These are phyloP conservation scores for Tricholoma bakamatsutake DNA, from an alignment of 768 basidiomycete species.

Conservation along the genomic window DNA sequence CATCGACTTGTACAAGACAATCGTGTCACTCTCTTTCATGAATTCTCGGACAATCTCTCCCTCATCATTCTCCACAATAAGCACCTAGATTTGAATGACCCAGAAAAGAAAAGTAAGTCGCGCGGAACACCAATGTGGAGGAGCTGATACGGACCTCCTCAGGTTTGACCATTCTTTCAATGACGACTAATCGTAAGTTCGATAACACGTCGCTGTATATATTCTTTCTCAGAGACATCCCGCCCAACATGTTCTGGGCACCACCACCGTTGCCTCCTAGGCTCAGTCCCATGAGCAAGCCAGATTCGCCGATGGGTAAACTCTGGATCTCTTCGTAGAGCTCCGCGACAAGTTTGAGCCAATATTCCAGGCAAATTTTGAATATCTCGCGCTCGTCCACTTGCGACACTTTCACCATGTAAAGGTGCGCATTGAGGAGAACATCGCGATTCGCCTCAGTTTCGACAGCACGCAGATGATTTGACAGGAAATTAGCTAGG, in stretches of 20 bases:
- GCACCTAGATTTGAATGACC: constrained; percentile 48
- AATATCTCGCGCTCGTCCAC: constrained; percentile 99
- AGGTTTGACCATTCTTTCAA: constrained; percentile 99
- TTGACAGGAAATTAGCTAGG: constrained; percentile 92
- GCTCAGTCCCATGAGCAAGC: constrained; percentile 85
- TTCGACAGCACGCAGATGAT: constrained; percentile 92
- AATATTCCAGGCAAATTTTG: constrained; percentile 99
- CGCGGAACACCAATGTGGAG: background rate
- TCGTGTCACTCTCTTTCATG: constrained; percentile 98
- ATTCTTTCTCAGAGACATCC: constrained; percentile 83
- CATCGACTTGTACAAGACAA: constrained; percentile 98
- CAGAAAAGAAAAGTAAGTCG: constrained; percentile 5
- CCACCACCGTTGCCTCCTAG: constrained; percentile 62
- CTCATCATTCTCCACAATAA: constrained; percentile 99
- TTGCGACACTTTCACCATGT: constrained; percentile 97
- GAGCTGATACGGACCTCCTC: constrained; percentile 68
- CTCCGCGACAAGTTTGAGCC: constrained; percentile 92
- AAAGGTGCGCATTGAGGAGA: constrained; percentile 92
- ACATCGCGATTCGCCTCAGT: constrained; percentile 87
- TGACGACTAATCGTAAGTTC: constrained; percentile 91
- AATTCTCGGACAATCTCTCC: constrained; percentile 99
- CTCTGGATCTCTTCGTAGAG: constrained; percentile 96
- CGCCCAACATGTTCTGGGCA: constrained; percentile 62
- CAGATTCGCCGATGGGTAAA: constrained; percentile 80
- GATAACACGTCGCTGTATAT: constrained; percentile 94